phyloP scores from a whole-genome alignment of 75 land plant species.

The Cupressus sempervirens region DNA sequence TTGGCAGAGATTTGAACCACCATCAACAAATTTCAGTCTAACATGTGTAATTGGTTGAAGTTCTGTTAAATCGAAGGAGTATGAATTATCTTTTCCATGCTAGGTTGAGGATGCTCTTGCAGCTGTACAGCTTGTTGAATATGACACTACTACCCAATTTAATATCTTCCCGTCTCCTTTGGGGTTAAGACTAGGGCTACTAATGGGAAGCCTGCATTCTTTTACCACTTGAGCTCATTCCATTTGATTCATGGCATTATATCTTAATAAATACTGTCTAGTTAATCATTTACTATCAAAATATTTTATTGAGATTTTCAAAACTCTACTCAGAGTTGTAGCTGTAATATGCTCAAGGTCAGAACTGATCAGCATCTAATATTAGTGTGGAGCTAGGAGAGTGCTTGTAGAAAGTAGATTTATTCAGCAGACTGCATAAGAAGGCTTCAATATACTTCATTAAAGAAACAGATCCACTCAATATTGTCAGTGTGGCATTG shows the following conservation, averaged over 20 bases:
- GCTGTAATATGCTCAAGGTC: background rate
- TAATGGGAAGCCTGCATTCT: background rate
- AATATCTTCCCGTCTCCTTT: background rate
- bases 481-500: background rate
- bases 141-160: background rate
- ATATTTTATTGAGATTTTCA: background rate
- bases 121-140: no score
- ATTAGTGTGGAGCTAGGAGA: background rate
- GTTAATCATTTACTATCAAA: background rate
- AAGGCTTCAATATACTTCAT: background rate
- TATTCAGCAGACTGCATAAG: background rate
- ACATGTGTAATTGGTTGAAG: no score
- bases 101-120: no score
- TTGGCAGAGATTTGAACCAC: no score
- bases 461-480: background rate
- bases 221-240: background rate
- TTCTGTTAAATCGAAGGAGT: no score
- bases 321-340: background rate
- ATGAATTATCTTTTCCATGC: no score
- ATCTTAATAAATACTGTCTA: no score
- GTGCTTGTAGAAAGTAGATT: background rate
- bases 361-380: background rate
- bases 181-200: background rate
- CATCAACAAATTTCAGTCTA: no score
- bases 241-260: background rate